Percentiles rank a stretch among this genome's conserved stretches.
Conservation (phyloP, 495 filamentous ascomycete genomes). For the Bathelium albidoporum region DNA sequence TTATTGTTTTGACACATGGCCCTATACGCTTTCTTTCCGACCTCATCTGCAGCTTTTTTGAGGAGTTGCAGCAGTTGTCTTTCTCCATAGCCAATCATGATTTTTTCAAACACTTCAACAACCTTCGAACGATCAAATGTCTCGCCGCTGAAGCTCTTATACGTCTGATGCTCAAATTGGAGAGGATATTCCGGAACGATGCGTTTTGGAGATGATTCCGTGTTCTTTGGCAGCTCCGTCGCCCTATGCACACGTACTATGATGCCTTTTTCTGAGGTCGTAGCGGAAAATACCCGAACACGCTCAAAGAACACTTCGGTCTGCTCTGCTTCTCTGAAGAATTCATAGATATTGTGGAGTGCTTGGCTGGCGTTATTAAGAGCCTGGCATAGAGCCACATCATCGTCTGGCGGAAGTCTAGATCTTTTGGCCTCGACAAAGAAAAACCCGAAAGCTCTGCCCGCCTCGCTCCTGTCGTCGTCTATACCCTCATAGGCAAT, state of each 20-base stretch:
- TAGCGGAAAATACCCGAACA: conserved; percentile 11
- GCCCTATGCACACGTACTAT: conserved; percentile 1
- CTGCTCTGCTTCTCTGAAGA: conserved; percentile 13
- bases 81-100: conserved; percentile 1
- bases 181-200: conserved; percentile 1
- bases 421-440: conserved; percentile 10
- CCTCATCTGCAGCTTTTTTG: not conserved
- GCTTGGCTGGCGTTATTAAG: conserved; percentile 18
- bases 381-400: not conserved
- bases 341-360: conserved; percentile 20
- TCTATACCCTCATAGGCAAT: conserved; percentile 3
- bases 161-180: not conserved
- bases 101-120: not conserved
- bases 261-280: not conserved
- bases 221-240: not conserved
- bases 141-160: not conserved
- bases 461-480: not conserved
- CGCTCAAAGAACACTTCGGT: conserved; percentile 8
- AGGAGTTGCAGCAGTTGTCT: not conserved
- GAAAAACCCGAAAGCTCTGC: conserved; percentile 9
- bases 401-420: not conserved
- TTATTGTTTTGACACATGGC: not conserved
- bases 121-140: not conserved
- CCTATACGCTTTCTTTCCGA: not conserved
- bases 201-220: not conserved